phyloP scores from a whole-genome alignment of 108 stramenopile species.

The Epithemia pelagica region DNA sequence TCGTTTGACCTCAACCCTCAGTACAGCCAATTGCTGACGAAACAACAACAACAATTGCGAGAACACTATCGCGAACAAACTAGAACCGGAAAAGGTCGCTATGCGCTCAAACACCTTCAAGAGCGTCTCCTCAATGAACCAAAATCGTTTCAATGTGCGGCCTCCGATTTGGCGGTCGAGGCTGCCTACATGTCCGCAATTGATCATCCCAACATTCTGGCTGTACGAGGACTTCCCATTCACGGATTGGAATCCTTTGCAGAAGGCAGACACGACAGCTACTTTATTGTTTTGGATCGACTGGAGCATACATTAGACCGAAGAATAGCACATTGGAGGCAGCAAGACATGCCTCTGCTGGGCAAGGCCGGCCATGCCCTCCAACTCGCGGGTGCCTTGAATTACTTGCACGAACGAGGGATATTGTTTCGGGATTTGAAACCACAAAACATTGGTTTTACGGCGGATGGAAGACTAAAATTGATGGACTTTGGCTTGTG shows the following conservation, averaged over 20 bases:
- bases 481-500: conserved; percentile 80
- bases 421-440: conserved; percentile 78
- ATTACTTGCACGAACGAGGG: conserved; percentile 57
- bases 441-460: conserved; percentile 70
- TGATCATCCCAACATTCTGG: conserved; percentile 68
- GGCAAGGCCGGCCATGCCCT: conserved; percentile 18
- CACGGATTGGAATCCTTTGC: conserved; percentile 33
- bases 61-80: conserved; percentile 5
- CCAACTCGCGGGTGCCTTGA: conserved; percentile 60
- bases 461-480: conserved; percentile 36
- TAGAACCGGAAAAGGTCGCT: conserved; percentile 13
- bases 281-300: conserved; percentile 63
- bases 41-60: conserved; percentile 12
- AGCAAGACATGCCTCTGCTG: neutral
- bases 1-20: conserved; percentile 12
- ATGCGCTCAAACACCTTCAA: conserved; percentile 58
- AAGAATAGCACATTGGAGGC: conserved; percentile 28
- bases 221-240: conserved; percentile 53
- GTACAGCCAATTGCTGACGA: neutral
- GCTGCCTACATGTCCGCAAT: conserved; percentile 59
- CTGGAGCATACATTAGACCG: conserved; percentile 40
- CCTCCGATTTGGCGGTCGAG: conserved; percentile 66
- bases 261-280: conserved; percentile 18
- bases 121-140: conserved; percentile 10
- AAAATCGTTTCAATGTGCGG: conserved; percentile 49